These are phyloP conservation scores for Calonectria naviculata DNA, from an alignment of 2,329 filamentous ascomycete genomes.

Conservation along the genomic window DNA sequence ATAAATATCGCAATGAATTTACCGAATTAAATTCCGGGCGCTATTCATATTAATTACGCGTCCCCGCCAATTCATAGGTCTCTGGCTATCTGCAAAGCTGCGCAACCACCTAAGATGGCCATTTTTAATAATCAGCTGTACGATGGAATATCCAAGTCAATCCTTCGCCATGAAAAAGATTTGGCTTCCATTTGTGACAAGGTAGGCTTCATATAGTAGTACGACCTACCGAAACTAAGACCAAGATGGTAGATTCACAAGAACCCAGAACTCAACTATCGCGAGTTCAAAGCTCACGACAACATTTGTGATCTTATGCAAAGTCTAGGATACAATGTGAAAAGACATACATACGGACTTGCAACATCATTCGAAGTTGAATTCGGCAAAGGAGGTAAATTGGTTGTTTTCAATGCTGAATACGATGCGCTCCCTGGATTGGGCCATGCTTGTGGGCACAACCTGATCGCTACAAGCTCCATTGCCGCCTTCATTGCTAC, in stretches of 20 bases:
- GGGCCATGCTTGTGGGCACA: constrained; percentile 66
- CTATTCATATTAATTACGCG: background rate
- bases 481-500: constrained; percentile 51
- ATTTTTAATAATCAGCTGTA: constrained; percentile 9
- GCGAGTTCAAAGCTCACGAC: constrained; percentile 55
- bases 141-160: constrained; percentile 23
- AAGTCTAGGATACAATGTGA: constrained; percentile 50
- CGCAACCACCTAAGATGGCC: too few relatives aligned
- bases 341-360: constrained; percentile 52
- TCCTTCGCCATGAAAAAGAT: constrained; percentile 23
- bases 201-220: too few relatives aligned
- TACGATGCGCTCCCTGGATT: constrained; percentile 61
- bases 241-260: constrained; percentile 48
- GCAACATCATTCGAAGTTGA: constrained; percentile 56
- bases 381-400: constrained; percentile 50
- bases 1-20: background rate
- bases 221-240: too few relatives aligned
- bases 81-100: too few relatives aligned
- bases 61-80: background rate
- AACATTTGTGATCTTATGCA: constrained; percentile 50
- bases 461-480: constrained; percentile 62
- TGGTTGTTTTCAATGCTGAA: constrained; percentile 53
- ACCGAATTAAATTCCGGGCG: background rate
- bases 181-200: constrained; percentile 29
- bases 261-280: constrained; percentile 55